phyloP scores from a whole-genome alignment of 192 early-diverging fungal genomes.

The Coemansia sp. region DNA sequence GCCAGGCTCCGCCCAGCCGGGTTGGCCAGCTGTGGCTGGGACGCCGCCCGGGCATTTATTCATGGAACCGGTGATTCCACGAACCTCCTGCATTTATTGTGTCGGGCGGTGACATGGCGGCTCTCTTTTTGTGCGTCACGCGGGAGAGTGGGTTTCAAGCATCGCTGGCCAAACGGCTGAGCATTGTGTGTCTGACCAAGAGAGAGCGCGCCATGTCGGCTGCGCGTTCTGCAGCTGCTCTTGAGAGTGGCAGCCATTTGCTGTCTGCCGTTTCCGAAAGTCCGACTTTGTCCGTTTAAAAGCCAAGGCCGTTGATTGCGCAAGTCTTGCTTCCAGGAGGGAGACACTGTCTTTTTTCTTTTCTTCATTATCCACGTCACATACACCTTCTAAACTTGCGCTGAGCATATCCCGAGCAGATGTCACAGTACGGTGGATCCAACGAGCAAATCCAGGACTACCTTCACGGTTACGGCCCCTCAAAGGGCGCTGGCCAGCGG shows the following conservation, averaged over 20 bases:
- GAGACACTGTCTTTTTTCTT: slow-evolving; percentile 11
- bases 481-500: not conserved
- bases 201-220: not conserved
- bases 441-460: not conserved
- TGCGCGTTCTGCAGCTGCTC: not conserved
- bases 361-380: no score
- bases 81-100: not conserved
- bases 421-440: slow-evolving; percentile 7
- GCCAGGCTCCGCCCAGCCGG: no score
- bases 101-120: not conserved
- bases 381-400: no score
- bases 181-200: not conserved
- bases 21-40: no score
- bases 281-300: no score
- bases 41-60: not conserved
- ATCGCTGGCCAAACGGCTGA: not conserved
- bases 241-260: no score
- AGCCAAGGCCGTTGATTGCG: no score
- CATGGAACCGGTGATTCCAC: not conserved
- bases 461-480: slow-evolving; percentile 1
- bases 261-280: no score
- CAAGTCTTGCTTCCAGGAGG: no score
- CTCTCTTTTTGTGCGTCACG: no score
- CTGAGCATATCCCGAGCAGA: no score
- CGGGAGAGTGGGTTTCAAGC: no score